A percentile compares a stretch with the other conserved stretches of the same genome.
These are phyloP conservation scores for Spiraea crenata DNA, from an alignment of 331 rosid genomes.

Conservation along the genomic window DNA sequence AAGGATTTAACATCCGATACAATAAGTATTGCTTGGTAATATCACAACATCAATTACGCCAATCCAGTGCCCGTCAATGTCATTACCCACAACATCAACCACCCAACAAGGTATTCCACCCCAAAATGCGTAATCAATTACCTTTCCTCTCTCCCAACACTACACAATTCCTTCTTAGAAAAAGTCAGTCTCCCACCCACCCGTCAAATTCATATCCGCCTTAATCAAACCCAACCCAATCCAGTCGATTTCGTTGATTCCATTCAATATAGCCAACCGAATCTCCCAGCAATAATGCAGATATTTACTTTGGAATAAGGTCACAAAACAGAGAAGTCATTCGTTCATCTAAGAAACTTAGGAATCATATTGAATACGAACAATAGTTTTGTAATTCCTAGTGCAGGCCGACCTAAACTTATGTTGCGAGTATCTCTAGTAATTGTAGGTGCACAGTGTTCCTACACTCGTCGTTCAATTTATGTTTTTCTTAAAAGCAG, in stretches of 20 bases:
- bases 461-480: too few species aligned
- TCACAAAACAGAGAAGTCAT: too few species aligned
- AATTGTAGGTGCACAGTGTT: too few species aligned
- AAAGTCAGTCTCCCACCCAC: constrained; percentile 31
- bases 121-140: constrained; percentile 31
- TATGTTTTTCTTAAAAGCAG: too few species aligned
- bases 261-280: neutral
- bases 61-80: constrained; percentile 2
- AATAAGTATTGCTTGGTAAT: neutral
- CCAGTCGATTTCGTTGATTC: constrained; percentile 15
- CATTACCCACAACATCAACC: constrained; percentile 3
- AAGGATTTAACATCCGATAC: too few species aligned
- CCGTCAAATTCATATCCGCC: constrained; percentile 2
- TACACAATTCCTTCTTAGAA: neutral
- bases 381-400: too few species aligned
- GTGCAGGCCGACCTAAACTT: too few species aligned
- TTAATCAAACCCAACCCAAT: constrained; percentile 10
- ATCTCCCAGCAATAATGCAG: neutral
- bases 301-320: too few species aligned
- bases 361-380: too few species aligned
- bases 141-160: constrained; percentile 18
- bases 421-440: too few species aligned
- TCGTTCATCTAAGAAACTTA: too few species aligned
- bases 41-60: neutral
- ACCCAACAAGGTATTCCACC: neutral